Evolutionary conservation across 2,329 filamentous ascomycete species (phyloP).

Genomic region (Aspergillus alliaceus): DNA sequence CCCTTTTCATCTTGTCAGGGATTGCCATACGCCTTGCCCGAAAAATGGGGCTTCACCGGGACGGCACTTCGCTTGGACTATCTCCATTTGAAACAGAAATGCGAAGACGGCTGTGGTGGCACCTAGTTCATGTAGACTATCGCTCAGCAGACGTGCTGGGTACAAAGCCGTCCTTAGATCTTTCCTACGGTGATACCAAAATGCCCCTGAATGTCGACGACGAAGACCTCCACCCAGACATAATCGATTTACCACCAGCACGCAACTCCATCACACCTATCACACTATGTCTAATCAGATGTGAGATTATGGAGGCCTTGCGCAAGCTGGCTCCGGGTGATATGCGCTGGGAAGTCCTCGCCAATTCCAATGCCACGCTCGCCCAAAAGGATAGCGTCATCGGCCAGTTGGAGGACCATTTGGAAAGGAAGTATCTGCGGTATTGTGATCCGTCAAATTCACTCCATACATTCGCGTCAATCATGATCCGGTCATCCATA

Average conservation of each 20-base stretch:
- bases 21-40: slow-evolving; percentile 3
- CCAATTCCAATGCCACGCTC: neutral
- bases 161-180: neutral
- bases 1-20: neutral
- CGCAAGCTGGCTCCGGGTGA: neutral
- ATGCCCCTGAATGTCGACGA: neutral
- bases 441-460: neutral
- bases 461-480: neutral
- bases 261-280: neutral
- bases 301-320: neutral
- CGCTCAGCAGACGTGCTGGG: neutral
- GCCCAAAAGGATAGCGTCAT: neutral
- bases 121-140: neutral
- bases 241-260: neutral
- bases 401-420: neutral
- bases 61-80: neutral
- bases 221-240: neutral
- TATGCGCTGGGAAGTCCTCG: neutral
- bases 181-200: neutral
- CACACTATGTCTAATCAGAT: neutral
- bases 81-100: slow-evolving; percentile 1
- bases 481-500: neutral
- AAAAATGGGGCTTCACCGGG: slow-evolving; percentile 4
- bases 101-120: neutral
- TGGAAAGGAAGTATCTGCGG: neutral